phyloP scores from a whole-genome alignment of 352 stramenopile genomes.

The Phytophthora chlamydospora region DNA sequence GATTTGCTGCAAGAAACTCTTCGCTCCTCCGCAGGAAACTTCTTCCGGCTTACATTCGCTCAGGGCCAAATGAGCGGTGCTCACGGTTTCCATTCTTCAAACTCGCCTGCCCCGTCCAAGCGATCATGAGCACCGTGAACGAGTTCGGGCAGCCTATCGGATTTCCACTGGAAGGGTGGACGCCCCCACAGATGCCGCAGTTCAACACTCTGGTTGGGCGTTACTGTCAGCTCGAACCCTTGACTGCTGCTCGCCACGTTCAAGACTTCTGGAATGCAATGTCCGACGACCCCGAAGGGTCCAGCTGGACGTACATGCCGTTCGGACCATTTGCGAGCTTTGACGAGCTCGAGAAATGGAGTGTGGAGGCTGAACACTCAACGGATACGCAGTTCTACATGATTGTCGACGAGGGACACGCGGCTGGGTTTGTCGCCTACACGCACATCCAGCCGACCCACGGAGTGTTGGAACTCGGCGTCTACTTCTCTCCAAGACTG shows the following conservation, averaged over 20 bases:
- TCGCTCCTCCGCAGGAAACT: no score
- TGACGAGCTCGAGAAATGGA: slow-evolving; percentile 23
- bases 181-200: slow-evolving; percentile 12
- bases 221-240: slow-evolving; percentile 25
- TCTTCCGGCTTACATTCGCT: no score
- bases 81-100: no score
- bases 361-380: not conserved
- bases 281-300: slow-evolving; percentile 12
- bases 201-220: slow-evolving; percentile 13
- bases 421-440: slow-evolving; percentile 25
- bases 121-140: slow-evolving; percentile 5
- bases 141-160: slow-evolving; percentile 25
- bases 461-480: slow-evolving; percentile 25
- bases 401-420: slow-evolving; percentile 15
- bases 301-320: slow-evolving; percentile 30
- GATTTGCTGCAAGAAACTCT: no score
- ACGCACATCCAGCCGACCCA: slow-evolving; percentile 19
- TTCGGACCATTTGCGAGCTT: slow-evolving; percentile 21
- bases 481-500: slow-evolving; percentile 10
- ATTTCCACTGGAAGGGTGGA: slow-evolving; percentile 19
- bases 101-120: no score
- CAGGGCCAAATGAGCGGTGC: no score
- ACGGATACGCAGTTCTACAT: slow-evolving; percentile 20
- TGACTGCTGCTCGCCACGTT: slow-evolving; percentile 12
- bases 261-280: slow-evolving; percentile 22